Base-by-base conservation (phyloP, 495 filamentous ascomycete genomes). In the Xylaria nigripes region DNA sequence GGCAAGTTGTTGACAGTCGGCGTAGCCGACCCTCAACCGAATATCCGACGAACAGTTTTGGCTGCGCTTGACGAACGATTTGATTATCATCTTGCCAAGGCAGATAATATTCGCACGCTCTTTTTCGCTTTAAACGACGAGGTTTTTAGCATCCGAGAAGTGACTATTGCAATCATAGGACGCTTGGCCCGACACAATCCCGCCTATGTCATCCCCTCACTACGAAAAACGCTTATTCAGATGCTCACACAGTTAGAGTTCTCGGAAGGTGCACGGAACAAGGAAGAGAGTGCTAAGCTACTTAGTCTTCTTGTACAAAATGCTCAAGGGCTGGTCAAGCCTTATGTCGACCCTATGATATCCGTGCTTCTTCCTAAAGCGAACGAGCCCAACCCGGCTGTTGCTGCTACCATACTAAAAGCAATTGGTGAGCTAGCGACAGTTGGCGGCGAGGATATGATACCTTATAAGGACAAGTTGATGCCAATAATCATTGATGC, bases 121-220 rank as follows among this genome's bases (percentile, higher is more conserved):
- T 97, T 99, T 70, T 82, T 96, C 51, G 93, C 93, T 6, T 82
- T 97, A n/a, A 95, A 97, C 59, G 93, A 99, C 62, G 89, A 95
- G 55, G 78, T 86, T 2, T 97, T 97, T 54, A 76, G 83, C 8
- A 93, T 96, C 58, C 82, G 93, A 66, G 90, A 97, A 71, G 91
- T 91, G 29, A 86, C 93, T 3, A 96, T 99, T 54, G 83, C 88
- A 19, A 96, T 99, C 58, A 95, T 97, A 62, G 93, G 93, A 13
- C 87, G 93, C 6, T 78, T 99, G 32, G 93, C 94, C 2, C 79
- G 79, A 40, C 83, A 90, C 55, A 99, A 99, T 61, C 93, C 93
- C 6, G 93, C 93, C 45, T 97, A 97, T 72, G 90, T 99, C 53
- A 93, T 97, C 61, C 93, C 93, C 4, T 90, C 91, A 0, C 68